phyloP scores from a whole-genome alignment of 495 filamentous ascomycete genomes.

The Massariosphaeria phaeospora region DNA sequence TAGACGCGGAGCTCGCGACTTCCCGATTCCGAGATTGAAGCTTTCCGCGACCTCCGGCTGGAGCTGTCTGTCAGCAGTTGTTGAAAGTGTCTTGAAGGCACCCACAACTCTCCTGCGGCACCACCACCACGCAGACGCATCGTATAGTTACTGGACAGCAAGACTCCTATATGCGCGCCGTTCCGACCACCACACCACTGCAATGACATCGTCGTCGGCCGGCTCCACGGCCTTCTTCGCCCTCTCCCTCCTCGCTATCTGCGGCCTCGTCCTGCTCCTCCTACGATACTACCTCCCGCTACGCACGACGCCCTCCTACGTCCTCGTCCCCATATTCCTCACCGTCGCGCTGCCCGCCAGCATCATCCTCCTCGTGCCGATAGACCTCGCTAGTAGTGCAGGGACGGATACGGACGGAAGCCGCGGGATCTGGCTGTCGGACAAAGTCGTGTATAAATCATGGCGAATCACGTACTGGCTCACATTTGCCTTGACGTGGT shows the following conservation, averaged over 20 bases:
- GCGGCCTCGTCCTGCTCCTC: slow-evolving; percentile 70
- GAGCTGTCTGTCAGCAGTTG: too few relatives aligned
- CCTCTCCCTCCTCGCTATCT: slow-evolving; percentile 65
- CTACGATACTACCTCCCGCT: slow-evolving; percentile 84
- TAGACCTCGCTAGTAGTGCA: slow-evolving; percentile 85
- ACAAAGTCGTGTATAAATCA: slow-evolving; percentile 66
- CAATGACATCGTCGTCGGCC: slow-evolving; percentile 43
- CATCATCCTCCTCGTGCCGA: slow-evolving; percentile 91
- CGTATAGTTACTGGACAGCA: not conserved
- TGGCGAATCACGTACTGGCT: slow-evolving; percentile 97
- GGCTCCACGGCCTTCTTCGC: slow-evolving; percentile 72
- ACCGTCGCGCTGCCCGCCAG: slow-evolving; percentile 86
- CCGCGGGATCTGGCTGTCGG: slow-evolving; percentile 63
- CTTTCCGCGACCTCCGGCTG: too few relatives aligned
- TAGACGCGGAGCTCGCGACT: slow-evolving; percentile 4
- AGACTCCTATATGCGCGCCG: slow-evolving; percentile 7
- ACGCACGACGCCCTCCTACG: slow-evolving; percentile 81
- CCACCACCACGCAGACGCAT: not conserved
- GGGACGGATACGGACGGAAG: slow-evolving; percentile 61
- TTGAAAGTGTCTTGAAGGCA: too few relatives aligned
- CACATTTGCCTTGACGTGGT: slow-evolving; percentile 91
- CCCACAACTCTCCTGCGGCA: not conserved
- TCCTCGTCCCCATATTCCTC: slow-evolving; percentile 89
- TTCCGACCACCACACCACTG: not conserved
- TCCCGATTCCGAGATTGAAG: slow-evolving; percentile 2